Conservation (phyloP, 2,329 filamentous ascomycete species). For the Penicillium sp. region DNA sequence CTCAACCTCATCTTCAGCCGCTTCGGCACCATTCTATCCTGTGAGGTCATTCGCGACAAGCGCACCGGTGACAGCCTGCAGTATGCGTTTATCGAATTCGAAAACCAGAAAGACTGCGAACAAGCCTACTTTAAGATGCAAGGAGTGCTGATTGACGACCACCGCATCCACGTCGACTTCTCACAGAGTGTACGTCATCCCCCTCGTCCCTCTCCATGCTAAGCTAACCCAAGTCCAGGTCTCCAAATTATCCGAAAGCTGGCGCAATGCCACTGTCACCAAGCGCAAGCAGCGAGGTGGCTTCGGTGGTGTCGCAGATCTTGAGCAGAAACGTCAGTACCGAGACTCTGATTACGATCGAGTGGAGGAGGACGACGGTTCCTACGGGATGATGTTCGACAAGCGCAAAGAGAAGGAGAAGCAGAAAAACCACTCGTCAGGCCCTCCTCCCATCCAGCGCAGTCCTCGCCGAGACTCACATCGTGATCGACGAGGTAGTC, state of each 20-base stretch:
- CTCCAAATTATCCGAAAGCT: constrained; percentile 79
- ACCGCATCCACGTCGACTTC: constrained; percentile 97
- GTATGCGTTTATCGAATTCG: constrained; percentile 97
- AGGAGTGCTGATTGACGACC: constrained; percentile 91
- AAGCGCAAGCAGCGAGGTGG: constrained; percentile 73
- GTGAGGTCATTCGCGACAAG: constrained; percentile 91
- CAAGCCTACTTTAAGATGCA: constrained; percentile 99
- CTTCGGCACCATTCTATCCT: constrained; percentile 91
- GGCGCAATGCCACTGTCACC: constrained; percentile 79
- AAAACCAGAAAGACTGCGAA: constrained; percentile 88
- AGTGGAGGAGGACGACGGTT: constrained; percentile 48
- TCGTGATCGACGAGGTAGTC: constrained; percentile 32
- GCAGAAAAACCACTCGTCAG: constrained; percentile 13
- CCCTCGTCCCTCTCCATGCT: constrained; percentile 11
- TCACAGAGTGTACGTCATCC: constrained; percentile 75
- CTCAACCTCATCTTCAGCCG: constrained; percentile 94
- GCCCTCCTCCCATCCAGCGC: constrained; percentile 21
- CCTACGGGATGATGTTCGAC: constrained; percentile 80
- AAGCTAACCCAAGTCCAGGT: constrained; percentile 40
- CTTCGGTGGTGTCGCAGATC: constrained; percentile 82
- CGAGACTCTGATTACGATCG: constrained; percentile 59
- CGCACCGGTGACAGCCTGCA: constrained; percentile 93
- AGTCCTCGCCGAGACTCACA: constrained; percentile 43
- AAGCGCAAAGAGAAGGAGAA: constrained; percentile 37
- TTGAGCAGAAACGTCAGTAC: constrained; percentile 92